Evolutionary conservation across 139 green algal species (phyloP).

Genomic region (Micractinium conductrix): DNA sequence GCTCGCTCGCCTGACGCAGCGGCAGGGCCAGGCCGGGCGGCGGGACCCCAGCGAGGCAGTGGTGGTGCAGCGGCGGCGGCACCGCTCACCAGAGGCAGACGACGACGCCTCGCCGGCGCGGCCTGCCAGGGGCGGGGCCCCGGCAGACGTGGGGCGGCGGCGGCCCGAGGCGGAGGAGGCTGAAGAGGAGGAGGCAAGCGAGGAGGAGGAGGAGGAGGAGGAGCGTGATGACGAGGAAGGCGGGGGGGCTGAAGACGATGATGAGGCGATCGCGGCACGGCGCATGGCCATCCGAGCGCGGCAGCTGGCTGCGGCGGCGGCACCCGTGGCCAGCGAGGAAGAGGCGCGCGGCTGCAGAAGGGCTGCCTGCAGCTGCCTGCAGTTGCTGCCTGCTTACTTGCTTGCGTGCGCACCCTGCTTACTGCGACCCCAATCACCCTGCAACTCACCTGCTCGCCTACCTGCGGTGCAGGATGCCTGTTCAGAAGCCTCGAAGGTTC

Average conservation of each 20-base stretch:
- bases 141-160: background rate
- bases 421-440: too few species aligned
- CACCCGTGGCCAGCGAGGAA: background rate
- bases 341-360: too few species aligned
- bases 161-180: background rate
- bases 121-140: background rate
- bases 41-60: background rate
- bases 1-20: background rate
- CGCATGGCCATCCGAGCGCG: conserved; percentile 60
- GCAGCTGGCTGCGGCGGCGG: conserved; percentile 45
- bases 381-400: too few species aligned
- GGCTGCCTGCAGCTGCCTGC: too few species aligned
- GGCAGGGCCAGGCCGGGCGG: background rate
- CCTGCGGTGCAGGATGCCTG: too few species aligned
- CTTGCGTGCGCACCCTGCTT: too few species aligned
- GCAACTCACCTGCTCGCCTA: too few species aligned
- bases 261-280: conserved; percentile 54
- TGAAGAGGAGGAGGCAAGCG: background rate
- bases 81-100: background rate
- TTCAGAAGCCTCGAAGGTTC: too few species aligned
- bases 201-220: background rate
- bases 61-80: background rate
- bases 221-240: conserved; percentile 30
- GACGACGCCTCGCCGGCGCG: too few species aligned
- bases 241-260: too few species aligned